Evolutionary conservation across 768 basidiomycete genomes (phyloP), one percentile per base, ranked within the genome.

Genomic region (Serendipita vermifera): DNA sequence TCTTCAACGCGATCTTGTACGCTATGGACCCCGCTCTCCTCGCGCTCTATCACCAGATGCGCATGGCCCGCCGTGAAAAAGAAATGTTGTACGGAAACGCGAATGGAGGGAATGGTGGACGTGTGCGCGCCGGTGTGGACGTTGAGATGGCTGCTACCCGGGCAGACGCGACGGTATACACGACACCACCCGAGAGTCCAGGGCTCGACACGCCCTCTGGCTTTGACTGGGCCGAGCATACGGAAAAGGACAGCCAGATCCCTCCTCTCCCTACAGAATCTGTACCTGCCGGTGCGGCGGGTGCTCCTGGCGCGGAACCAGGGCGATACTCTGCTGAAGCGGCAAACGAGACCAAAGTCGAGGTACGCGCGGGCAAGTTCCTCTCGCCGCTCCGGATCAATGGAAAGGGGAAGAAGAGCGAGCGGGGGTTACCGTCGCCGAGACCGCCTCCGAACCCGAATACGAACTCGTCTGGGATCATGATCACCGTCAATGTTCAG

Each of bases 1-100:
- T 51, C 24, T 51, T 51, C 46, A 51, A 51, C 46, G 46, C 46
- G 32, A 51, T 51, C 3, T 31, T 51, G n/a, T 51, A 27, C 17
- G 46, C 46, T 15, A 9, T 51, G 7, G 46, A 51, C 17, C 46
- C 46, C 5, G 46, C 46, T n/a, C 46, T 51, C 17, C 46, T 51
- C 17, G 46, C 46, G 17, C 24, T 51, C 9, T 51, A 51, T 51
- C 46, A 31, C 7, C 17, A 31, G 46, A 13, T 43, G 26, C 39
- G 17, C 39, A n/a, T 41, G 15, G 15, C 9, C 9, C 17, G 39
- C 2, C 39, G 15, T 6, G 15, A 41, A n/a, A n/a, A n/a, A n/a
- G n/a, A n/a, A n/a, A n/a, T n/a, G n/a, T n/a, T n/a, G 5, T 7
- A n/a, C 39, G 15, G 46, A 7, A 15, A 22, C 22, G 46, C 26